Percentiles rank a stretch among this genome's conserved stretches.
These are phyloP conservation scores for Exserohilum turcica DNA, from an alignment of 2,329 filamentous ascomycete species.

Conservation along the genomic window DNA sequence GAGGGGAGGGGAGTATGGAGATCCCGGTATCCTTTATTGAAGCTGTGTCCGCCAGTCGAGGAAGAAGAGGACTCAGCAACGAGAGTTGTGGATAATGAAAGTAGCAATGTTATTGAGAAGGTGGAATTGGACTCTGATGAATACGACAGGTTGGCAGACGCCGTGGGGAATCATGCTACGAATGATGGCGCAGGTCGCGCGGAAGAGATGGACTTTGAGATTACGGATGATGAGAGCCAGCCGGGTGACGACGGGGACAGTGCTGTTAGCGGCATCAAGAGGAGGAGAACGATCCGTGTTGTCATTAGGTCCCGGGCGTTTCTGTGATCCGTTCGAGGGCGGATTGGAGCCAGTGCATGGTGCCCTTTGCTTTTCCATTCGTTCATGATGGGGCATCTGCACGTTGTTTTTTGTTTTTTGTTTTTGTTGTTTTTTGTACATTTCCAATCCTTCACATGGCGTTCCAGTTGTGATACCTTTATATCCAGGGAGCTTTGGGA, in stretches of 20 bases:
- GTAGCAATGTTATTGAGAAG: constrained; percentile 15
- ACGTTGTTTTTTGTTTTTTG: background rate
- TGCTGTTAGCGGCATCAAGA: constrained; percentile 27
- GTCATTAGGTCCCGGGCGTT: constrained; percentile 45
- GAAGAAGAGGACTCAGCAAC: constrained; percentile 31
- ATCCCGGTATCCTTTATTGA: constrained; percentile 34
- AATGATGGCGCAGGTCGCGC: constrained; percentile 1
- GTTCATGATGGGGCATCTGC: background rate
- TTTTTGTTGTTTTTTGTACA: background rate
- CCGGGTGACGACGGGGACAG: constrained; percentile 20
- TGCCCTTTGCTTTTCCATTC: background rate
- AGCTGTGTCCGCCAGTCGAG: constrained; percentile 38
- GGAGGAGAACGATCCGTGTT: constrained; percentile 39
- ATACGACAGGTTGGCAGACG: constrained; percentile 2
- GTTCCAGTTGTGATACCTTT: background rate
- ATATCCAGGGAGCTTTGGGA: constrained; percentile 4
- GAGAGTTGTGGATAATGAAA: constrained; percentile 16
- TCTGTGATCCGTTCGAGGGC: constrained; percentile 23
- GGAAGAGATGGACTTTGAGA: constrained; percentile 28
- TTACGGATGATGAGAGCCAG: constrained; percentile 26
- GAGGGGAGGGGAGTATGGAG: constrained; percentile 36
- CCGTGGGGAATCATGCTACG: constrained; percentile 2
- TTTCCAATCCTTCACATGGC: background rate
- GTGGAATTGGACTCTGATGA: constrained; percentile 17
- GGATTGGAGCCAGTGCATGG: background rate